Base-by-base conservation (phyloP, 2,329 filamentous ascomycete genomes). In the Botryotinia calthae region DNA sequence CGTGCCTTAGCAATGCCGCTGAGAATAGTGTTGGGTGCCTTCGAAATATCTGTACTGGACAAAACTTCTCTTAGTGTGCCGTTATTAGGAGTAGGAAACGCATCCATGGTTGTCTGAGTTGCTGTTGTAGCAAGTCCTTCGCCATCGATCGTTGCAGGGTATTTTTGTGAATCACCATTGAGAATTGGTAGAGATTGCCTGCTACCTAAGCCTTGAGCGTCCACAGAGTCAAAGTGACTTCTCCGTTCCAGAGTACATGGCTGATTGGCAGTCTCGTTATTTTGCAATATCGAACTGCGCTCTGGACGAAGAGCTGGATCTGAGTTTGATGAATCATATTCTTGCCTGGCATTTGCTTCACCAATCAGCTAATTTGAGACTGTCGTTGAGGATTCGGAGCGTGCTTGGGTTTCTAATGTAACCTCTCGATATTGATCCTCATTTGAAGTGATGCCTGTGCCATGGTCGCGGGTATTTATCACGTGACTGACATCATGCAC, bases 401-500 rank as follows among this genome's bases (percentile, higher is more conserved):
- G 1, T 34, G 18, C 9, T 48, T 48, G 10, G 2, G 1, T 34
- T 25, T 7, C 42, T 9, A 34, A n/a, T 8, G 4, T 6, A 46
- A 46, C 16, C n/a, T 4, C 18, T 34, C 8, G 28, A 9, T 9
- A 18, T n/a, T 31, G 44, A 7, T 20, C 62, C n/a, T 16, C n/a
- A 2, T 64, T 25, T 22, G 1, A 25, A 3, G 42, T 22, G 10
- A 18, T 34, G 12, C 28, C 16, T 14, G 14, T 20, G 40, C 18
- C 18, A 20, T 12, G 2, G 10, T 20, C 2, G n/a, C 10, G 10
- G 5, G n/a, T 0, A 1, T 1, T 4, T 10, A 1, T 22, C 65
- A 67, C 65, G 48, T 67, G 65, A 67, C 16, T 9, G 8, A 0
- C 4, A 12, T 5, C 20, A 5, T 61, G 28, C 25, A 22, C 12